Conservation (phyloP, 345 rosid genomes). For the Laguncularia racemosa region DNA sequence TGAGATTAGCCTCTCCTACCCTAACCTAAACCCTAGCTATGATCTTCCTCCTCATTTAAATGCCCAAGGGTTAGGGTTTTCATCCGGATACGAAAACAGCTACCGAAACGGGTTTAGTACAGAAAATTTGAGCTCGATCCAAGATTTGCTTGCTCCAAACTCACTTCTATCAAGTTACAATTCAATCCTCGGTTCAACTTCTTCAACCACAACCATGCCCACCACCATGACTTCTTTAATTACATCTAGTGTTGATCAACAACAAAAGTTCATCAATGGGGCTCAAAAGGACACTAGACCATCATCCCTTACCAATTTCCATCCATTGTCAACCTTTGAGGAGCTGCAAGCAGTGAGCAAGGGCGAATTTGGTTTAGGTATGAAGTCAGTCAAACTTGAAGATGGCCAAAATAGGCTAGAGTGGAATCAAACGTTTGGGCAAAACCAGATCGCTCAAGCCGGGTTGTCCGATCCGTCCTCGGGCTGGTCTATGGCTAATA, state of each 20-base stretch:
- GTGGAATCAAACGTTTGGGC: constrained; percentile 22
- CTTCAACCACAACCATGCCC: constrained; percentile 19
- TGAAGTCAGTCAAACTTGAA: constrained; percentile 42
- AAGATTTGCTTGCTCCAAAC: constrained; percentile 25
- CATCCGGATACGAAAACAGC: constrained; percentile 18
- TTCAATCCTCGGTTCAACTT: constrained; percentile 32
- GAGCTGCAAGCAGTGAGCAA: constrained; percentile 26
- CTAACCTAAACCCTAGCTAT: constrained; percentile 44
- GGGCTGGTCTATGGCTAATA: constrained; percentile 40
- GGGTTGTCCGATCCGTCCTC: constrained; percentile 51
- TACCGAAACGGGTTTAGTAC: constrained; percentile 20
- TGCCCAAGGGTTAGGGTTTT: constrained; percentile 61
- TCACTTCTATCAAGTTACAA: constrained; percentile 40
- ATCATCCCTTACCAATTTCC: constrained; percentile 24
- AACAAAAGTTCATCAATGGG: constrained; percentile 33
- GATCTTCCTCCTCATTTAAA: constrained; percentile 46
- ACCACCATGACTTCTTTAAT: constrained; percentile 36
- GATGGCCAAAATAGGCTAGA: constrained; percentile 28
- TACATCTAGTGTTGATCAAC: constrained; percentile 42
- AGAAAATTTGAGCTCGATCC: constrained; percentile 14
- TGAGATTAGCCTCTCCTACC: constrained; percentile 35
- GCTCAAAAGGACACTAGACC: constrained; percentile 24
- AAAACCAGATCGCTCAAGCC: constrained; percentile 38
- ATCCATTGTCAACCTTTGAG: constrained; percentile 35
- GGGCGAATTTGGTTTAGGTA: neutral